Base-by-base conservation (phyloP, 1,139 yeast genomes). In the Hansenula sp. region DNA sequence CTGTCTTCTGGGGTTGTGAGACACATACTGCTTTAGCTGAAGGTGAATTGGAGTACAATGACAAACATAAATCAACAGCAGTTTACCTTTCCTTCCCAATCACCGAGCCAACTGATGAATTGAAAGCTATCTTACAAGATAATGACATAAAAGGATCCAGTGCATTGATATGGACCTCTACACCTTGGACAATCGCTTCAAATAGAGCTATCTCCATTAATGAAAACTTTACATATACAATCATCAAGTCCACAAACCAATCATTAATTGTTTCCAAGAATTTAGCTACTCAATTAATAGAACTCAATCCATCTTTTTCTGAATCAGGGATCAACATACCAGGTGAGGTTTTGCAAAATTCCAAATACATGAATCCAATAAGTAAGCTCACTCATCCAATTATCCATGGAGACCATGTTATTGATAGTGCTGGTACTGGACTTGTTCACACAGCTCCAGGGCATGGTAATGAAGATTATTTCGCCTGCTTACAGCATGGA, bases 1-100 rank as follows among this genome's bases (percentile, higher is more conserved):
- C 99, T 0, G 97, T 94, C 1, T 92, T 85, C 73, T 92, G 97
- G 97, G 95, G 97, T 1, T 84, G 94, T 48, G 96, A 89, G 55
- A 86, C 96, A 2, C 77, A 79, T 44, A 90, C 98, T 0, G 98
- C 98, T 0, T 68, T 92, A 48, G 98, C 98, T 0, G 99, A 92
- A 61, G 92, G 97, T 14, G 99, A 92, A 60, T 69, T 92, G 45
- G 97, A 90, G 55, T 92, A 94, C 62, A 81, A 82, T 44, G 81
- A 77, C 19, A 64, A 73, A 24, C 96, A 88, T 60, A 68, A 57
- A 37, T 85, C 96, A 1, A 76, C 71, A 4, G 85, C 97, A 0
- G 79, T 79, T 0, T 81, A 73, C 56, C 80, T 86, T 8, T 79
- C 77, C 46, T 92, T 86, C 53, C 90, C 92, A 2, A 49, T 79